Evolutionary conservation across 257 asterid genomes (phyloP), one percentile per base, ranked within the genome.

Genomic region (Solanum piurae): DNA sequence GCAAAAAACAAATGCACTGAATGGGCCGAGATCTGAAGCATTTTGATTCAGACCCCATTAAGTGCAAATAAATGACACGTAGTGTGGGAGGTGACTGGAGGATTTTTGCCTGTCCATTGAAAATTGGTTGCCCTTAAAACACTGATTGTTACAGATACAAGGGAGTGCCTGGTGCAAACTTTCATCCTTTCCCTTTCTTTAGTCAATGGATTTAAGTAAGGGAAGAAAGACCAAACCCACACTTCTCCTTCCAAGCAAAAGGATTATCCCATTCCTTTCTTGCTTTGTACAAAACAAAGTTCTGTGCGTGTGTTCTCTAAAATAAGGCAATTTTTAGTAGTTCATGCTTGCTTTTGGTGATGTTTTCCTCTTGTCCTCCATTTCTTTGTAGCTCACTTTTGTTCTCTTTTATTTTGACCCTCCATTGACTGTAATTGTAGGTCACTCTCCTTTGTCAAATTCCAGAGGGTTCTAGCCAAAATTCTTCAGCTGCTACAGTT

Each of bases 391-490:
- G 13, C 68, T 49, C 38, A 23, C 20, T 29, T 64, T 42, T 62
- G 58, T 76, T 83, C 84, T 83, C 66, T 27, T 55, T 84, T 72
- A 88, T 29, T 64, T 72, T 42, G 77, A 88, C 44, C 38, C 84
- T 88, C 34, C 83, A 20, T 49, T 84, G 49, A 42, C 86, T 34
- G 36, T 86, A 76, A 79, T 86, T 93, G 91, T 89, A 97, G 99
- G 98, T 92, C 87, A 97, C 99, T 62, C 98, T 97, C 80, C 98
- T 97, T 87, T 95, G 98, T 89, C 99, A 94, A 92, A 91, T 95
- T 89, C 98, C 98, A 84, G 94, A 94, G 90, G 90, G 89, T 88
- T 92, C 98, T 36, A 89, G 87, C 55, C 90, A 89, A 89, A 93
- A 91, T 91, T 93, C 95, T 89, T 95, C 99, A 71, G 93, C 95